Evolutionary conservation across 1,139 yeast species (phyloP).

Genomic region (Sugiyamaella xylanicola): DNA sequence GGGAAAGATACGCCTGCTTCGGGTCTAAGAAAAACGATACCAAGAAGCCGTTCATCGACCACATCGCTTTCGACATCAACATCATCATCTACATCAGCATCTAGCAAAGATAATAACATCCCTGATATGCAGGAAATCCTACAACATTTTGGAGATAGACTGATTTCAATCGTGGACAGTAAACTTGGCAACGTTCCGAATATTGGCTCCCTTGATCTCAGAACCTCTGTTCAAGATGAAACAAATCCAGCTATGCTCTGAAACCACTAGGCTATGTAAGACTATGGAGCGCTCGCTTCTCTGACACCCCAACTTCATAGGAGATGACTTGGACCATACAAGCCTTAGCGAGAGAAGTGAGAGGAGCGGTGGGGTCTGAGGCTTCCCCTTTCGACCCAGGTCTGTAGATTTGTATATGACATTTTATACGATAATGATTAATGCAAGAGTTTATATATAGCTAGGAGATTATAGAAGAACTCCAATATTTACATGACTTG

Average conservation of each 20-base stretch:
- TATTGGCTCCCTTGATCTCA: too few relatives aligned
- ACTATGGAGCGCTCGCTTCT: too few relatives aligned
- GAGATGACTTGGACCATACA: neutral
- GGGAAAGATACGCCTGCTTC: neutral
- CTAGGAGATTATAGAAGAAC: neutral
- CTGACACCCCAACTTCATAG: too few relatives aligned
- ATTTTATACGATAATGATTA: neutral
- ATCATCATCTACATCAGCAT: neutral
- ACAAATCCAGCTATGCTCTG: too few relatives aligned
- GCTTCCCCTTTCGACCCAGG: too few relatives aligned
- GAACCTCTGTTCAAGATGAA: too few relatives aligned
- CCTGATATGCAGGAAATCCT: slow-evolving; percentile 24
- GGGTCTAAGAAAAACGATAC: neutral
- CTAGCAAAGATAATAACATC: slow-evolving; percentile 1
- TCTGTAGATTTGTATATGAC: too few relatives aligned
- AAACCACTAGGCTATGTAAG: too few relatives aligned
- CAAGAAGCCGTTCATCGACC: slow-evolving; percentile 8
- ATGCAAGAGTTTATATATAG: slow-evolving; percentile 1
- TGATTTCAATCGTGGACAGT: slow-evolving; percentile 28
- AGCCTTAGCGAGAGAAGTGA: neutral
- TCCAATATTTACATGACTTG: neutral
- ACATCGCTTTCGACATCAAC: neutral
- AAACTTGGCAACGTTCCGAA: slow-evolving; percentile 17
- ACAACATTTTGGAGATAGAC: slow-evolving; percentile 33
- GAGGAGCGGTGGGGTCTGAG: neutral